phyloP scores from a whole-genome alignment of 2,329 filamentous ascomycete genomes.

The Leptosphaerulina australis region DNA sequence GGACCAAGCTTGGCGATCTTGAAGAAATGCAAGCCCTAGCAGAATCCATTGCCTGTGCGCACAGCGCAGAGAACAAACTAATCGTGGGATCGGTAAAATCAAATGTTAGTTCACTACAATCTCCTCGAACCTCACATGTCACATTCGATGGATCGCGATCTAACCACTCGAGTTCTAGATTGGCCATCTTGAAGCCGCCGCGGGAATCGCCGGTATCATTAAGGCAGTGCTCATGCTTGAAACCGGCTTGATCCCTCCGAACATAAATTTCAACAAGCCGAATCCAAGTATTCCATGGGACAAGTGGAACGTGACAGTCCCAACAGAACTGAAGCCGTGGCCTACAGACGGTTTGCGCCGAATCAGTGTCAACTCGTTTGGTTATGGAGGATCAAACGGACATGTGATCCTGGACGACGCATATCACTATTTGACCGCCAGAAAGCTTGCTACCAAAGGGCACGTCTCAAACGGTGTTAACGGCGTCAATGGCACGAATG shows the following conservation, averaged over 20 bases:
- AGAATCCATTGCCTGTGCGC: too few relatives aligned
- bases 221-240: constrained; percentile 51
- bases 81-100: too few relatives aligned
- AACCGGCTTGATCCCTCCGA: constrained; percentile 40
- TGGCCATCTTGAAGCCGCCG: constrained; percentile 51
- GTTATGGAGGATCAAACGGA: constrained; percentile 31
- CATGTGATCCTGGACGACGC: constrained; percentile 27
- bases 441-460: too few relatives aligned
- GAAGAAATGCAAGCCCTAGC: too few relatives aligned
- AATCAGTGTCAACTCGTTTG: constrained; percentile 28
- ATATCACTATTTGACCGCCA: constrained; percentile 2
- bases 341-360: constrained; percentile 20
- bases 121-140: too few relatives aligned
- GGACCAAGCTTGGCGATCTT: too few relatives aligned
- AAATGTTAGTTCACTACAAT: too few relatives aligned
- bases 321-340: constrained; percentile 21
- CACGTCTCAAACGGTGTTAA: too few relatives aligned
- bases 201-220: constrained; percentile 48
- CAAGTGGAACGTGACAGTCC: constrained; percentile 18
- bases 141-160: too few relatives aligned
- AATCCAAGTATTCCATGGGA: constrained; percentile 26
- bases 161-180: constrained; percentile 48
- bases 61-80: too few relatives aligned
- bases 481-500: neutral
- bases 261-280: constrained; percentile 23